Base-by-base conservation (phyloP, 441 rosid species). In the Jatropha podagrica region DNA sequence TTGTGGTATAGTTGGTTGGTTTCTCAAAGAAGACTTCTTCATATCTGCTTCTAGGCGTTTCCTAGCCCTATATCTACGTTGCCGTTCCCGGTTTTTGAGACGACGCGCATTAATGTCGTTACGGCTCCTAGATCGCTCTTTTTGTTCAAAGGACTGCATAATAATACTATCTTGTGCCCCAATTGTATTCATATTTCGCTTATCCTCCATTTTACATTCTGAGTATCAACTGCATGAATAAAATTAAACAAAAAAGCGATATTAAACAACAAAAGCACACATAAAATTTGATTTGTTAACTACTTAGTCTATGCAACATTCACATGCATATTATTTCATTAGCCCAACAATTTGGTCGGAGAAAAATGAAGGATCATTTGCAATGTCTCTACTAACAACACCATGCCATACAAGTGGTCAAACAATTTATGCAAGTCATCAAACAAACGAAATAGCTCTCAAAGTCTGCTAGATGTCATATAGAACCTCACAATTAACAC, bases 1-100 rank as follows among this genome's bases (percentile, higher is more conserved):
- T 74, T 79, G 65, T 5, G 67, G 73, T 68, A 48, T 55, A 23
- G 66, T 66, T 60, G 76, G 27, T n/a, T 69, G 79, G 65, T 69
- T 77, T 74, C 65, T 60, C 9, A 72, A 74, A 63, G 73, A 72
- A 56, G 75, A 48, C 48, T 77, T 84, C 77, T 81, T 82, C 54
- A 40, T 69, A 71, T 88, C 85, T 0, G 86, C 88, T 84, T 85
- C 94, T 23, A 86, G 78, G 60, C 92, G 87, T 68, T 90, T 91
- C 68, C 94, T 74, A 4, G 88, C 93, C 82, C 94, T 86, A 74
- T 88, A 91, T 77, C 92, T 84, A 44, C 94, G 93, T 72, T 90
- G 97, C 59, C 97, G 84, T 74, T 91, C 97, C 48, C 97, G 77
- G 65, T 91, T 91, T 88, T 91, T 91, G 82, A 85, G 75, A 26